phyloP scores from a whole-genome alignment of 139 green algal species.

The Ostreobium quekettii region DNA sequence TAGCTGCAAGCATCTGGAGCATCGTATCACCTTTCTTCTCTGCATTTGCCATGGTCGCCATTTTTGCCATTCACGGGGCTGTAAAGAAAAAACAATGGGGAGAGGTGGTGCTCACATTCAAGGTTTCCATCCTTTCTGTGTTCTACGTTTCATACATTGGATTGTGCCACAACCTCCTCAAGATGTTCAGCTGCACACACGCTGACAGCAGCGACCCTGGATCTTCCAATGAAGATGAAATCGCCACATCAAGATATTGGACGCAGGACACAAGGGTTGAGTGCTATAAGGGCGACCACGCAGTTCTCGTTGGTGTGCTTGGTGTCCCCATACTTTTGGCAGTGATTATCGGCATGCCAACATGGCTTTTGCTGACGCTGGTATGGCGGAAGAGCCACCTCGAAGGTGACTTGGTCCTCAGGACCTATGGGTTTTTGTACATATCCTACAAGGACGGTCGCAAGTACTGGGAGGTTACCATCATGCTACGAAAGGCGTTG shows the following conservation, averaged over 20 bases:
- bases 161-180: no score
- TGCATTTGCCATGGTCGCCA: no score
- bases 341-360: constrained; percentile 1
- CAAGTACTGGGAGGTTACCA: not conserved
- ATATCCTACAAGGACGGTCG: not conserved
- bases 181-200: not conserved
- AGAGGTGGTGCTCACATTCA: no score
- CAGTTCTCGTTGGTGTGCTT: constrained; percentile 1
- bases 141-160: not conserved
- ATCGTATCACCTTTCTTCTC: no score
- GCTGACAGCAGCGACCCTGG: constrained; percentile 1
- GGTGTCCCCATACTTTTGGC: not conserved
- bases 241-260: constrained; percentile 1
- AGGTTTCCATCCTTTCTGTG: not conserved
- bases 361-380: not conserved
- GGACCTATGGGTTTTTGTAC: constrained; percentile 8
- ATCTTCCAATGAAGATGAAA: no score
- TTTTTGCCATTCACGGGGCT: no score
- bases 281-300: constrained; percentile 2
- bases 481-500: constrained; percentile 9
- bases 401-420: not conserved
- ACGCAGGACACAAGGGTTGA: constrained; percentile 4
- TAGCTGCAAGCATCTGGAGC: no score
- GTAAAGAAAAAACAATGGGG: no score
- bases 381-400: not conserved